Evolutionary conservation across 2,329 filamentous ascomycete species (phyloP), one percentile per base, ranked within the genome.

Genomic region (Fusarium acutatum): DNA sequence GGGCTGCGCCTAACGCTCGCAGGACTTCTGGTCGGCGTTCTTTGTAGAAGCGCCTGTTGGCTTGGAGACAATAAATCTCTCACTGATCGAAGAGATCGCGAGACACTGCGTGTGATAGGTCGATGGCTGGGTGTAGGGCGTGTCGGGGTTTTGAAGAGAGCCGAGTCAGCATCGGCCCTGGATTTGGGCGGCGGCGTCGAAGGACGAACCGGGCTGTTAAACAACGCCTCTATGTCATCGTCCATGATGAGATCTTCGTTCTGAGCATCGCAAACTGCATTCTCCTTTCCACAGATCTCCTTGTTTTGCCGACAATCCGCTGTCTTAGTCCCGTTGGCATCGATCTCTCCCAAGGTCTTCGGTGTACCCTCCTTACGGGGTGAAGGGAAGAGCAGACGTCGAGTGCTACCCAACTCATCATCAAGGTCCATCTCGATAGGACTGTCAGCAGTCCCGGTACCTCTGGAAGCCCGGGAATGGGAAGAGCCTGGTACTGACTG

Each of bases 371-470:
- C 88, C 73, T 92, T 92, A 47, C 91, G 87, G 5, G 93, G 93
- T 1, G 93, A 95, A 2, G 94, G 92, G 77, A 96, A 96, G 2
- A 96, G 85, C 6, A 95, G 82, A 65, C 94, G 87, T 68, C 92
- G 88, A 2, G 92, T 95, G 58, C 80, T 82, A 38, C 88, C 89
- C 24, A 86, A 80, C 18, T 83, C 81, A n/a, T 84, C 80, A 60
- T 85, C 81, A 56, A 88, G 82, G 38, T 87, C 85, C 57, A 85
- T 76, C 44, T 88, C 84, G 38, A 91, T 89, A 22, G 90, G 89
- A 74, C 87, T 90, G 54, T 88, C 83, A 22, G 84, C 86, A 35
- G 88, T 89, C 50, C 89, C 90, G 67, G 84, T 87, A 35, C 84
- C 87, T 73, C 84, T 81, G 35, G 88, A 89, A 73, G 87, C 86